A percentile compares a stretch with the other conserved stretches of the same genome.
phyloP scores from a whole-genome alignment of 495 filamentous ascomycete genomes.

The Aspergillus heteromorphus region DNA sequence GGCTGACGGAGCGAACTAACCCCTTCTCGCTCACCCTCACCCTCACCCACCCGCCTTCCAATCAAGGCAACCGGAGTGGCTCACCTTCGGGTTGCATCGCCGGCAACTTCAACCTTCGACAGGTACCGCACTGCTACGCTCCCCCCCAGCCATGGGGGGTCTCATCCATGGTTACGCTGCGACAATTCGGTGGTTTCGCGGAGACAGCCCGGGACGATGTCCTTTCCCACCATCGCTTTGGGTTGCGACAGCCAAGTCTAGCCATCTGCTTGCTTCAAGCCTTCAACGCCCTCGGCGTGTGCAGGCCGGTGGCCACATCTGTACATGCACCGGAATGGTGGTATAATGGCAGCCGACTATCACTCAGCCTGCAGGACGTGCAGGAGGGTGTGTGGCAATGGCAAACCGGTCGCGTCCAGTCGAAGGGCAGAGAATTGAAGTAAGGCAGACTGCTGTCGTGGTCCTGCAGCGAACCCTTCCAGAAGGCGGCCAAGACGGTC shows the following conservation, averaged over 20 bases:
- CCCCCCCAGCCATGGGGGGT: background rate
- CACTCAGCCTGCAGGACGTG: background rate
- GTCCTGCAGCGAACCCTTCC: slow-evolving; percentile 23
- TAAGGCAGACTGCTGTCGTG: slow-evolving; percentile 11
- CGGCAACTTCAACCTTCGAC: background rate
- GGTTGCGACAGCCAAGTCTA: background rate
- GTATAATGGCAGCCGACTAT: background rate
- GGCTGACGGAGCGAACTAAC: background rate
- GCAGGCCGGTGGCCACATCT: background rate
- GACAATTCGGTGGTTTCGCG: background rate
- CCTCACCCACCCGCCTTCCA: background rate
- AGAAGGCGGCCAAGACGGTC: slow-evolving; percentile 18
- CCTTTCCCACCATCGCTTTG: background rate
- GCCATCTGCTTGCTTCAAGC: background rate
- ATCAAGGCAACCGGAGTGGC: slow-evolving; percentile 1
- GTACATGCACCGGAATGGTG: background rate
- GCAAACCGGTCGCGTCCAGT: background rate
- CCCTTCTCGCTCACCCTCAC: background rate
- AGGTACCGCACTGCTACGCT: background rate
- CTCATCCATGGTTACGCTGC: slow-evolving; percentile 7
- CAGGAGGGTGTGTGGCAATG: slow-evolving; percentile 8
- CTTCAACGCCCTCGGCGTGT: background rate
- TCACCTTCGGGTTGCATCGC: slow-evolving; percentile 9
- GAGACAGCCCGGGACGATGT: background rate
- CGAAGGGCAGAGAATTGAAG: background rate